Evolutionary conservation across 1,139 yeast genomes (phyloP), one percentile per base, ranked within the genome.

Genomic region (Suhomyces ambrosiae): DNA sequence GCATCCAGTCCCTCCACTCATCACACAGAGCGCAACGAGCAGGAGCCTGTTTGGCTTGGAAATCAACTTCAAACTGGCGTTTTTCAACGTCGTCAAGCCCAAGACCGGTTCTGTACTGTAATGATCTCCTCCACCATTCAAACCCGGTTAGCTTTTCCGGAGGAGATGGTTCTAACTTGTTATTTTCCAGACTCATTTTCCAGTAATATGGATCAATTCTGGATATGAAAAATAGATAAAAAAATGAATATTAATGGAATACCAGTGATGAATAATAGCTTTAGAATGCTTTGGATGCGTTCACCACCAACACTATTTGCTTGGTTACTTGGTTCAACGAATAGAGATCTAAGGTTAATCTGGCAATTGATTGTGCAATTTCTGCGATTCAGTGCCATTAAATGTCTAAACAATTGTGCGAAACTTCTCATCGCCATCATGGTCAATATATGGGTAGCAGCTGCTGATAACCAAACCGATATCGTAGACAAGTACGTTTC

Each of bases 361-460:
- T n/a, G n/a, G n/a, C n/a, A n/a, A n/a, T n/a, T n/a, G n/a, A n/a
- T n/a, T n/a, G n/a, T n/a, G n/a, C n/a, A n/a, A n/a, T n/a, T n/a
- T n/a, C n/a, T n/a, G n/a, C n/a, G n/a, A n/a, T n/a, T n/a, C n/a
- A n/a, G n/a, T n/a, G n/a, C n/a, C n/a, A n/a, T n/a, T n/a, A n/a
- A n/a, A n/a, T n/a, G n/a, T n/a, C n/a, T n/a, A n/a, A n/a, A n/a
- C n/a, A n/a, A n/a, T n/a, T n/a, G n/a, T n/a, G n/a, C n/a, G n/a
- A n/a, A n/a, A n/a, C n/a, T n/a, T n/a, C 13, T 12, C 12, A 3
- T 21, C 16, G 42, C 26, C 19, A 27, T 11, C 9, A 74, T 71
- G 76, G 71, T 59, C 14, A 90, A 92, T 60, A 82, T 92, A 44
- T 92, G 98, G 98, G 80, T 86, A 8, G 96, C 97, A 7, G 94